Percentiles rank a stretch among this genome's conserved stretches.
phyloP scores from a whole-genome alignment of 139 green algal species.

The Deuterostichococcus epilithicus region DNA sequence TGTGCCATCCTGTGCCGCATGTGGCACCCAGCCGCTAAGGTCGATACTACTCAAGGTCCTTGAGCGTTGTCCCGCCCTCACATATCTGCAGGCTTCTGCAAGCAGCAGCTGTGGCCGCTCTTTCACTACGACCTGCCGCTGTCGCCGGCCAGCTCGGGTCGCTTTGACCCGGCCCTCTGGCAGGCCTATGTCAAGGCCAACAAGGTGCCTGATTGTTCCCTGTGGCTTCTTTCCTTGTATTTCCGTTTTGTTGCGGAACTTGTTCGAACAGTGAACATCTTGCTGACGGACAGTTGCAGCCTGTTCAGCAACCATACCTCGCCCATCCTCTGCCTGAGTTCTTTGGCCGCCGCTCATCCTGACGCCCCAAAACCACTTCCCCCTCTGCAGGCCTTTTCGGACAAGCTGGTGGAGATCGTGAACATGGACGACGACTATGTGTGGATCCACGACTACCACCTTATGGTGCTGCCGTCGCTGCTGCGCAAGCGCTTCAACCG shows the following conservation, averaged over 20 bases:
- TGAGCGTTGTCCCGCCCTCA: no score
- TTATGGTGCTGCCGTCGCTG: slow-evolving; percentile 93
- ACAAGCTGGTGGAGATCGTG: slow-evolving; percentile 79
- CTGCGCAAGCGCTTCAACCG: slow-evolving; percentile 79
- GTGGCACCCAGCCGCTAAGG: no score
- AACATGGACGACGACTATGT: slow-evolving; percentile 84
- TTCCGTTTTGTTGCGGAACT: not conserved
- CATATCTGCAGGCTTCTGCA: slow-evolving; percentile 88
- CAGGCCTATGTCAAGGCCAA: slow-evolving; percentile 96
- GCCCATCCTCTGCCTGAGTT: not conserved
- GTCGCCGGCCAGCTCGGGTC: slow-evolving; percentile 52
- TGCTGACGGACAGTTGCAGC: not conserved
- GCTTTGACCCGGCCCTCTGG: slow-evolving; percentile 90
- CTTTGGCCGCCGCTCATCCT: not conserved
- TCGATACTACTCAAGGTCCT: no score
- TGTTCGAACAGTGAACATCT: not conserved
- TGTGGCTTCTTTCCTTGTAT: not conserved
- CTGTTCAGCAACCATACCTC: no score
- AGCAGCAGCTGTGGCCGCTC: slow-evolving; percentile 97
- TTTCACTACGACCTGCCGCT: slow-evolving; percentile 97
- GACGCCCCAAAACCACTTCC: not conserved
- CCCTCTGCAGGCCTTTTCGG: slow-evolving; percentile 64
- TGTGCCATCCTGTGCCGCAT: no score
- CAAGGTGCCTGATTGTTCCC: slow-evolving; percentile 55
- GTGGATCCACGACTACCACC: slow-evolving; percentile 99